A percentile compares a stretch with the other conserved stretches of the same genome.
These are phyloP conservation scores for Solanum hybrid DNA, from an alignment of 305 asterid species.

Conservation along the genomic window DNA sequence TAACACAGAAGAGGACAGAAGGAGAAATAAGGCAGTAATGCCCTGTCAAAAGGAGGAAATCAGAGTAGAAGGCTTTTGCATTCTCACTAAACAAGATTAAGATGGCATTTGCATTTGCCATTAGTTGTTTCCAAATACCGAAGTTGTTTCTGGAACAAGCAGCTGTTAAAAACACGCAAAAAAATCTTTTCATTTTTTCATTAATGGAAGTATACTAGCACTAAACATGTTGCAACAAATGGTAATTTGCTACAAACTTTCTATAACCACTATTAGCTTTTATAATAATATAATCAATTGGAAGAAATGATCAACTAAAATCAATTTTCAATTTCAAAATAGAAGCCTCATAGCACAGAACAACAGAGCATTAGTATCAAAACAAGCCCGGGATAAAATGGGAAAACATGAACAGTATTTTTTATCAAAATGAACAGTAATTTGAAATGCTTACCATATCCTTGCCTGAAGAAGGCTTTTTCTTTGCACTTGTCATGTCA, in stretches of 20 bases:
- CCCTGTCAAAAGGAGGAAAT: not conserved
- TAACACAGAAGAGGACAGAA: not conserved
- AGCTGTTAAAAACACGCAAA: not conserved
- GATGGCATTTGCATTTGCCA: not conserved
- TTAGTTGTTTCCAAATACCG: not conserved
- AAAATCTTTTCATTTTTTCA: not conserved
- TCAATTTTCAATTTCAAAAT: not conserved
- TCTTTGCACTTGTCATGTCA: not conserved
- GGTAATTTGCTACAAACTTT: not conserved
- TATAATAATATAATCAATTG: not conserved
- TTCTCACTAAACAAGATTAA: not conserved
- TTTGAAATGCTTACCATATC: not conserved
- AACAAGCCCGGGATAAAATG: not conserved
- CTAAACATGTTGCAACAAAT: not conserved
- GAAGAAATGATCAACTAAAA: not conserved
- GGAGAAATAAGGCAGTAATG: not conserved
- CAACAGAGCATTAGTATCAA: not conserved
- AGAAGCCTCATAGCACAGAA: not conserved
- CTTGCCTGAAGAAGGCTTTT: conserved; percentile 31
- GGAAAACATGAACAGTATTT: not conserved
- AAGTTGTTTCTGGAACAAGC: not conserved
- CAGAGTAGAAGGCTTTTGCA: not conserved
- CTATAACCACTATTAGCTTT: not conserved
- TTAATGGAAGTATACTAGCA: not conserved
- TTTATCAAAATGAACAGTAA: not conserved